Evolutionary conservation across 805 yeast species (phyloP).

Genomic region (Candida odintsovae): DNA sequence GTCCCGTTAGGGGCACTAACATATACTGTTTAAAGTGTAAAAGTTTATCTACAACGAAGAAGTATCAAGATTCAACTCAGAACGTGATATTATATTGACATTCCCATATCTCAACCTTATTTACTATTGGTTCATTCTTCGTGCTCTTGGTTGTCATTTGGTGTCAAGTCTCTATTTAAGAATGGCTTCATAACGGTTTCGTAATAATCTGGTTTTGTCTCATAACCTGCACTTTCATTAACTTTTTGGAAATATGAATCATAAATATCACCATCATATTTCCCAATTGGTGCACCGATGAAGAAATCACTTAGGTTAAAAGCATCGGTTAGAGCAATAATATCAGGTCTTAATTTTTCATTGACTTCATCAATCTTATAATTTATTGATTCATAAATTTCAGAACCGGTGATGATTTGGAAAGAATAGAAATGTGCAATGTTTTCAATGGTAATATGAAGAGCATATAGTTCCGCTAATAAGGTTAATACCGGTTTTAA

Average conservation of each 20-base stretch:
- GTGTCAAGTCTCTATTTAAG: conserved; percentile 13
- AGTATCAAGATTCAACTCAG: too few species aligned
- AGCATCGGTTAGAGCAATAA: conserved; percentile 75
- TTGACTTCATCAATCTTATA: conserved; percentile 23
- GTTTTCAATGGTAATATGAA: conserved; percentile 52
- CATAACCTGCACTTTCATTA: conserved; percentile 30
- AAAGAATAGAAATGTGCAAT: conserved; percentile 59
- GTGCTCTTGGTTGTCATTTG: conserved; percentile 17
- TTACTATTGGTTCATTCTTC: neutral
- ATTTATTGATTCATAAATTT: conserved; percentile 28
- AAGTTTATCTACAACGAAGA: too few species aligned
- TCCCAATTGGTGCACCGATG: conserved; percentile 80
- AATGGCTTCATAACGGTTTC: conserved; percentile 17
- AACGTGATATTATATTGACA: too few species aligned
- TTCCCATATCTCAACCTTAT: too few species aligned
- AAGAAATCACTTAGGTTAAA: conserved; percentile 75
- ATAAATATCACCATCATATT: conserved; percentile 75
- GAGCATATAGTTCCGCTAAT: conserved; percentile 57
- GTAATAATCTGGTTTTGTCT: conserved; percentile 53
- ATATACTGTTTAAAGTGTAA: too few species aligned
- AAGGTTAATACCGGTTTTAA: conserved; percentile 37
- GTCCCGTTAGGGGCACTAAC: neutral
- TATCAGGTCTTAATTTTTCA: conserved; percentile 56
- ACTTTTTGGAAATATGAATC: conserved; percentile 68
- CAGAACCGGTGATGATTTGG: conserved; percentile 39